phyloP scores from a whole-genome alignment of 2,329 filamentous ascomycete species.

The Tolypocladium amazonense region DNA sequence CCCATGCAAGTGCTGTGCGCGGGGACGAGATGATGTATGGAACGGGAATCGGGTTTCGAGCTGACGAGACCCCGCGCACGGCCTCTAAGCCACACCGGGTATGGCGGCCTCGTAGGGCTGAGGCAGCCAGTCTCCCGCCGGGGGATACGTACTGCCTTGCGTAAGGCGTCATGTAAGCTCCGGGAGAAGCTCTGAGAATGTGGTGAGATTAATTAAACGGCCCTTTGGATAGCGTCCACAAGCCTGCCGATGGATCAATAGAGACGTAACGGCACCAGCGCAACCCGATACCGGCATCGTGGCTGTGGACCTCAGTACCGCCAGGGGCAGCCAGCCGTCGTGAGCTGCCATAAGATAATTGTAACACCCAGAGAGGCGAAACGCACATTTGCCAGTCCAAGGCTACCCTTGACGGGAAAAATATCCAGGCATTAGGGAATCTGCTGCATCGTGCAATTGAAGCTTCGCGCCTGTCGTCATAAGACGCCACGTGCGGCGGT shows the following conservation, averaged over 20 bases:
- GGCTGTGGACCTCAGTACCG: too few species aligned
- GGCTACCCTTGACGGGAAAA: neutral
- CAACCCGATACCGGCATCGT: too few species aligned
- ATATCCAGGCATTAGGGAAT: neutral
- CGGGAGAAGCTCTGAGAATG: too few species aligned
- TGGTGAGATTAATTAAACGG: too few species aligned
- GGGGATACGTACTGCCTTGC: too few species aligned
- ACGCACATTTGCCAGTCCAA: neutral
- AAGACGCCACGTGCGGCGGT: neutral
- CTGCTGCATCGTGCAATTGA: neutral
- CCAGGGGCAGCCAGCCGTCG: neutral
- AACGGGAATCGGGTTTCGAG: conserved; percentile 16
- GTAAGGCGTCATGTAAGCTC: too few species aligned
- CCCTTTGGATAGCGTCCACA: too few species aligned
- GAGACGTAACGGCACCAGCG: too few species aligned
- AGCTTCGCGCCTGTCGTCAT: neutral
- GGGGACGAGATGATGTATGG: conserved; percentile 1
- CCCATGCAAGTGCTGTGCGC: neutral
- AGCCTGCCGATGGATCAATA: too few species aligned
- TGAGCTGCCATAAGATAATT: neutral
- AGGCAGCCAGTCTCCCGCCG: too few species aligned
- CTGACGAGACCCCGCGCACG: neutral
- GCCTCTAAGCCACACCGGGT: neutral
- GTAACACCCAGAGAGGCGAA: neutral
- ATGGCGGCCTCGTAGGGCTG: neutral